Evolutionary conservation across 2,329 filamentous ascomycete genomes (phyloP).

Genomic region (Lasiodiplodia sp.): DNA sequence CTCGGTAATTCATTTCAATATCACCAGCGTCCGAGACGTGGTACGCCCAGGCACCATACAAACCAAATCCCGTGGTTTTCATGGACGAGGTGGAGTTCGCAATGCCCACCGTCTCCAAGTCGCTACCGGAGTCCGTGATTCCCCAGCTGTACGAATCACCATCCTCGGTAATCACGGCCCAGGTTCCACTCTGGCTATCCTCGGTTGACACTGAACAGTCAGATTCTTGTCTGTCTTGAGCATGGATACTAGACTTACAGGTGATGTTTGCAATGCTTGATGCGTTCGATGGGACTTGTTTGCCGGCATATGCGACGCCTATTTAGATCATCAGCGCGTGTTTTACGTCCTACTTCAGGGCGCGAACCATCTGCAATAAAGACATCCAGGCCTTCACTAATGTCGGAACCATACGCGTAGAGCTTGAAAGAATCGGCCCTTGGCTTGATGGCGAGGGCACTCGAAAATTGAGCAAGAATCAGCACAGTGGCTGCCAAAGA

Average conservation of each 20-base stretch:
- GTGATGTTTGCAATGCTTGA: constrained; percentile 41
- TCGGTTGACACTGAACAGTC: constrained; percentile 32
- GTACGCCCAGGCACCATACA: constrained; percentile 43
- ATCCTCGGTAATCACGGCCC: constrained; percentile 35
- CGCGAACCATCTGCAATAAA: constrained; percentile 46
- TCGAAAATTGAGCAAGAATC: constrained; percentile 4
- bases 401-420: constrained; percentile 41
- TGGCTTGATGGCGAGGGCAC: constrained; percentile 4
- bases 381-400: constrained; percentile 39
- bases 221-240: neutral
- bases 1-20: constrained; percentile 38
- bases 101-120: constrained; percentile 40
- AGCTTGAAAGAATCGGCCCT: constrained; percentile 35
- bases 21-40: constrained; percentile 36
- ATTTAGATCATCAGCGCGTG: constrained; percentile 6
- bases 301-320: constrained; percentile 46
- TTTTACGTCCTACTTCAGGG: too few species aligned
- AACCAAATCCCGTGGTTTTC: constrained; percentile 39
- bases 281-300: constrained; percentile 31
- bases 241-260: constrained; percentile 32
- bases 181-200: constrained; percentile 29
- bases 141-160: constrained; percentile 35
- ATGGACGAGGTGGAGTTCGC: constrained; percentile 31
- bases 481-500: constrained; percentile 7
- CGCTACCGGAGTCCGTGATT: constrained; percentile 33